These are phyloP conservation scores for Xylaria sp. DNA, from an alignment of 2,329 filamentous ascomycete genomes.

Conservation along the genomic window DNA sequence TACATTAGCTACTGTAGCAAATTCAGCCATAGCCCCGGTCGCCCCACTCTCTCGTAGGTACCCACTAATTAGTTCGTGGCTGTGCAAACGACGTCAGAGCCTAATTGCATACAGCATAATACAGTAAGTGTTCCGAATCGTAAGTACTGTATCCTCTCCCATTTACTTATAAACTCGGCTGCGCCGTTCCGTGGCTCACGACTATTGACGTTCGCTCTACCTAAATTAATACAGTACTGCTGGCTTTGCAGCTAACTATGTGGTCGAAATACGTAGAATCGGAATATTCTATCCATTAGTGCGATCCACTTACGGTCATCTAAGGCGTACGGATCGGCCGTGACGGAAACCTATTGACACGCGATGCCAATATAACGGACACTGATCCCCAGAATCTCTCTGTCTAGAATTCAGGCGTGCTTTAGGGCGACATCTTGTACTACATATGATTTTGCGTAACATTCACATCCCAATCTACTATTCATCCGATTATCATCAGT, in stretches of 20 bases:
- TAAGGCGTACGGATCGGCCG: neutral
- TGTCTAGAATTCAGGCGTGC: neutral
- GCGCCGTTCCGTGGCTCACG: neutral
- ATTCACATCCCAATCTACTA: neutral
- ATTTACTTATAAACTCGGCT: neutral
- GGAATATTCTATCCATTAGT: constrained; percentile 1
- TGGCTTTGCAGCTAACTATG: neutral
- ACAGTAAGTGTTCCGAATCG: too few relatives aligned
- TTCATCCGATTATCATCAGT: neutral
- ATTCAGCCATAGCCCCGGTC: constrained; percentile 17
- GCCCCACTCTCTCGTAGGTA: neutral
- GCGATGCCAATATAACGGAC: neutral
- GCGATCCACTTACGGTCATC: neutral
- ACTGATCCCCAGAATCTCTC: neutral
- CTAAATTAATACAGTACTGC: neutral
- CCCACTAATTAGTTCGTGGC: too few relatives aligned
- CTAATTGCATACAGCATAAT: too few relatives aligned
- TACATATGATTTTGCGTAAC: neutral
- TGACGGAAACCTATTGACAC: neutral
- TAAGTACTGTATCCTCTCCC: too few relatives aligned
- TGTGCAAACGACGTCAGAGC: too few relatives aligned
- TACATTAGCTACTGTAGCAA: neutral
- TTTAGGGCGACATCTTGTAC: neutral
- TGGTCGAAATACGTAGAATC: neutral
- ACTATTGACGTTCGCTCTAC: neutral